Conservation (phyloP, 768 basidiomycete species). For the Lyophyllum shimeji region DNA sequence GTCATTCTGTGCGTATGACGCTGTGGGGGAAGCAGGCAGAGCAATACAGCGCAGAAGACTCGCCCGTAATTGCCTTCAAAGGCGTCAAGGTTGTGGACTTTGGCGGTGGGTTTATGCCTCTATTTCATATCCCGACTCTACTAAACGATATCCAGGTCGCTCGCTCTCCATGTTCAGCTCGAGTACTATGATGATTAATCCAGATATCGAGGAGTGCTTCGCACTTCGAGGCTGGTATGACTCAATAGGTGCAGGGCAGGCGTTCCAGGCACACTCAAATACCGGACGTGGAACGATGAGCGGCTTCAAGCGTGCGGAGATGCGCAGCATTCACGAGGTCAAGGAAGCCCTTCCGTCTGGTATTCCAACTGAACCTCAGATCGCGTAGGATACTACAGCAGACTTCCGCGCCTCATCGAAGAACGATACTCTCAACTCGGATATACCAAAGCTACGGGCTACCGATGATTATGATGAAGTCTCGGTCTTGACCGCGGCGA, state of each 20-base stretch:
- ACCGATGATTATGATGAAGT: too few species aligned
- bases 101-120: constrained; percentile 50
- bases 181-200: constrained; percentile 81
- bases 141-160: constrained; percentile 52
- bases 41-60: constrained; percentile 55
- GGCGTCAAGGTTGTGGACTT: constrained; percentile 93
- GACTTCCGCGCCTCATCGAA: too few species aligned
- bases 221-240: constrained; percentile 92
- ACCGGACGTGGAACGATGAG: constrained; percentile 33
- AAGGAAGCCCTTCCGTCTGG: constrained; percentile 77
- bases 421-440: too few species aligned
- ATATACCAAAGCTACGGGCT: too few species aligned
- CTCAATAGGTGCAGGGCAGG: constrained; percentile 53
- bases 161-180: constrained; percentile 82
- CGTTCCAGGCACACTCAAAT: constrained; percentile 74
- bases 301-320: constrained; percentile 67
- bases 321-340: constrained; percentile 73
- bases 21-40: constrained; percentile 97
- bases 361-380: too few species aligned
- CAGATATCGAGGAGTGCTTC: constrained; percentile 91
- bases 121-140: not conserved
- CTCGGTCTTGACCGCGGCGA: too few species aligned
- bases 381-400: too few species aligned
- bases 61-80: constrained; percentile 89
- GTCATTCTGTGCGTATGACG: constrained; percentile 78